Evolutionary conservation across 805 yeast genomes (phyloP).

Genomic region (Blastobotrys muscicola): DNA sequence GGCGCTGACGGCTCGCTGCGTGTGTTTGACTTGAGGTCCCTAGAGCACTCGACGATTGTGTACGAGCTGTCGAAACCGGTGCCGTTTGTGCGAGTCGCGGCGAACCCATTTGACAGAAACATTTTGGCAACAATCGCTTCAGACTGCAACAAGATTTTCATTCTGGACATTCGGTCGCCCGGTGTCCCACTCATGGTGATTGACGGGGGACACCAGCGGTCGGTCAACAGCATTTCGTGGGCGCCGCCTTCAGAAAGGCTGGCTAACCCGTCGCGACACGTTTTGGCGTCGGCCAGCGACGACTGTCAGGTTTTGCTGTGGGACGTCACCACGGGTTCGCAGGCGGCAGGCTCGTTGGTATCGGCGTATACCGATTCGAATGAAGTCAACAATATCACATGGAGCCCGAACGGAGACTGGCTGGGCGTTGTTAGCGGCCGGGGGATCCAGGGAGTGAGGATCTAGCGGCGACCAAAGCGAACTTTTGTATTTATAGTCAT

Average conservation of each 20-base stretch:
- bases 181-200: constrained; percentile 69
- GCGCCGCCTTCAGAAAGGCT: constrained; percentile 43
- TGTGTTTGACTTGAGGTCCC: constrained; percentile 77
- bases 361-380: constrained; percentile 50
- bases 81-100: constrained; percentile 66
- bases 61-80: constrained; percentile 50
- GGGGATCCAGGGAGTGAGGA: constrained; percentile 50
- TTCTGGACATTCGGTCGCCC: constrained; percentile 82
- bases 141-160: constrained; percentile 51
- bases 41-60: constrained; percentile 90
- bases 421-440: constrained; percentile 65
- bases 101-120: constrained; percentile 74
- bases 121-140: constrained; percentile 75
- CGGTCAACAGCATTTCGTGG: constrained; percentile 74
- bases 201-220: constrained; percentile 49
- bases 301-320: constrained; percentile 52
- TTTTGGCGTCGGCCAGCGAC: constrained; percentile 63
- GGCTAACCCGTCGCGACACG: constrained; percentile 34
- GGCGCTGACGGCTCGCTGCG: constrained; percentile 94
- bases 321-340: constrained; percentile 52
- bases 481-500: not conserved
- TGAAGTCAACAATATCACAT: constrained; percentile 70
- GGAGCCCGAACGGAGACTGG: constrained; percentile 73
- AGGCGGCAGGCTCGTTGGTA: constrained; percentile 5
- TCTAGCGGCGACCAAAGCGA: constrained; percentile 5